Conservation (phyloP, 495 filamentous ascomycete species). For the Annulohypoxylon maeteangense region DNA sequence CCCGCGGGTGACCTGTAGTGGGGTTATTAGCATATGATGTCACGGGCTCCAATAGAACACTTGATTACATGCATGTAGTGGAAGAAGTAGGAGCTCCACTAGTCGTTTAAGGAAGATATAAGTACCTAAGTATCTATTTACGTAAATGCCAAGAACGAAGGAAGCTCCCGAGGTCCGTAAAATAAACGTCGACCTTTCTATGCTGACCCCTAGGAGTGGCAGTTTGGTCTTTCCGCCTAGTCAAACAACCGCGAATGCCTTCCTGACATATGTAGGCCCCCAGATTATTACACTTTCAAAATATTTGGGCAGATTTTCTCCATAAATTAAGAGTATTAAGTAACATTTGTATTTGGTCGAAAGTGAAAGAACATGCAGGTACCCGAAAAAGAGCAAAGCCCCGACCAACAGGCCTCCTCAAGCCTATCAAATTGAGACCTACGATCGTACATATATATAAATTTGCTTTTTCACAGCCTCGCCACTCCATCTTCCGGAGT, state of each 20-base stretch:
- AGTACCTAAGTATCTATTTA: conserved; percentile 13
- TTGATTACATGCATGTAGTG: conserved; percentile 25
- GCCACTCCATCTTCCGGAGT: background rate
- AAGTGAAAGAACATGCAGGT: conserved; percentile 36
- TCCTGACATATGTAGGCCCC: background rate
- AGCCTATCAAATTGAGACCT: conserved; percentile 15
- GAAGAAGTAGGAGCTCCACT: background rate
- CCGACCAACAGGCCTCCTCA: background rate
- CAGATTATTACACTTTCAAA: conserved; percentile 1
- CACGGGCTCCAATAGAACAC: conserved; percentile 27
- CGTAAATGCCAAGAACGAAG: conserved; percentile 25
- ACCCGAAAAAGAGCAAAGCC: conserved; percentile 14
- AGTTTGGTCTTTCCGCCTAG: background rate
- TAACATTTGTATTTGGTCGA: background rate
- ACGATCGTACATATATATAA: background rate
- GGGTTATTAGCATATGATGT: conserved; percentile 40
- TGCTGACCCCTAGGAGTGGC: no score
- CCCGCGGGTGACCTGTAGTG: conserved; percentile 38
- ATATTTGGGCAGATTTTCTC: background rate
- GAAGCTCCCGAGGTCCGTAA: conserved; percentile 4
- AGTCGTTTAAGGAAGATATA: background rate
- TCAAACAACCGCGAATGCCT: background rate
- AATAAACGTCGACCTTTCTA: conserved; percentile 1
- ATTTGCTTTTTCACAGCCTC: background rate
- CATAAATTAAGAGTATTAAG: background rate